These are phyloP conservation scores for Fraxinus latifolia DNA, from an alignment of 305 asterid species.

Conservation along the genomic window DNA sequence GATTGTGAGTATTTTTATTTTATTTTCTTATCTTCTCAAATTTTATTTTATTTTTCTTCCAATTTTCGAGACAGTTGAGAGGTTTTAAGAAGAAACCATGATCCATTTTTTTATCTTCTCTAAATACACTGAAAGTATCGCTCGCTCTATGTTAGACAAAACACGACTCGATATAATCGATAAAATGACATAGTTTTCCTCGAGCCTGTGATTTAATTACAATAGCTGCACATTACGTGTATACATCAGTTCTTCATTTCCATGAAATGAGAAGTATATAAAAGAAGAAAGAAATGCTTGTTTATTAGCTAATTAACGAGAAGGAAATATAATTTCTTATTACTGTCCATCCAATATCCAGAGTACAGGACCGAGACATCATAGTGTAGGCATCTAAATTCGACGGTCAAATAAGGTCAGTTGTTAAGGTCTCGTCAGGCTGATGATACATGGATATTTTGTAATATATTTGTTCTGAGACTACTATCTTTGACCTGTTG, in stretches of 20 bases:
- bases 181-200: not conserved
- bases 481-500: constrained; percentile 48
- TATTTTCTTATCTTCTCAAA: not conserved
- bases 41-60: not conserved
- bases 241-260: constrained; percentile 38
- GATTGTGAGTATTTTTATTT: not conserved
- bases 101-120: no score
- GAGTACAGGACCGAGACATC: constrained; percentile 28
- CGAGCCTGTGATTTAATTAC: not conserved
- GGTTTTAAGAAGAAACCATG: not conserved
- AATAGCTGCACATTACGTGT: constrained; percentile 25
- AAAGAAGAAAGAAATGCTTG: constrained; percentile 15
- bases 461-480: constrained; percentile 52
- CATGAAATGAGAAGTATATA: constrained; percentile 17
- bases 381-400: constrained; percentile 60
- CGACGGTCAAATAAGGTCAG: constrained; percentile 45
- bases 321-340: constrained; percentile 39
- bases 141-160: no score
- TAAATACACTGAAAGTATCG: no score
- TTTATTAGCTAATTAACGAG: constrained; percentile 45
- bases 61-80: not conserved
- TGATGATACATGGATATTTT: constrained; percentile 51
- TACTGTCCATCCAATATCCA: constrained; percentile 39
- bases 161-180: no score
- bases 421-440: constrained; percentile 54